phyloP scores from a whole-genome alignment of 2,329 filamentous ascomycete species.

The Bipolaris victoriae region DNA sequence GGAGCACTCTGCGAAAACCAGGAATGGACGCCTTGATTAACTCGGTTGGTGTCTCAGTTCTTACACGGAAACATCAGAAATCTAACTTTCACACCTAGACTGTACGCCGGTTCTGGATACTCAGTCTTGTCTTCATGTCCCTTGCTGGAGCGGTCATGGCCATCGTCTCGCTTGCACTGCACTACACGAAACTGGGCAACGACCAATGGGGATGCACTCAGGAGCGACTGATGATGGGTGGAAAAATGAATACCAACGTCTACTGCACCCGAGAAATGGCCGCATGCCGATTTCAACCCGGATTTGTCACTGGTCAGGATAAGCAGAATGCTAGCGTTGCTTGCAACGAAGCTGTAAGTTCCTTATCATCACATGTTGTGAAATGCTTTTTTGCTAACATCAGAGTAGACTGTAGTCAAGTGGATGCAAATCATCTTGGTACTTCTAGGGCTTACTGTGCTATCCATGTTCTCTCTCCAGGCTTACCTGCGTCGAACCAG shows the following conservation, averaged over 20 bases:
- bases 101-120: slow-evolving; percentile 37
- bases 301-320: slow-evolving; percentile 19
- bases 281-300: slow-evolving; percentile 32
- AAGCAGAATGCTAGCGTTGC: slow-evolving; percentile 22
- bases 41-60: slow-evolving; percentile 22
- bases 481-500: slow-evolving; percentile 32
- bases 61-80: not conserved
- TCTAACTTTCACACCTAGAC: slow-evolving; percentile 21
- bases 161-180: slow-evolving; percentile 31
- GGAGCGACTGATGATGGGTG: slow-evolving; percentile 26
- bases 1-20: slow-evolving; percentile 29
- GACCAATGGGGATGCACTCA: slow-evolving; percentile 35
- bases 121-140: slow-evolving; percentile 28
- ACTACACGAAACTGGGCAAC: slow-evolving; percentile 35
- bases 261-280: slow-evolving; percentile 39
- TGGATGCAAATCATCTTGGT: slow-evolving; percentile 39
- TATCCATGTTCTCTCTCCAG: slow-evolving; percentile 33
- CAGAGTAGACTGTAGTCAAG: slow-evolving; percentile 30
- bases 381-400: slow-evolving; percentile 7
- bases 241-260: slow-evolving; percentile 34
- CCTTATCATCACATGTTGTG: not conserved
- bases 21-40: slow-evolving; percentile 34
- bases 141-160: slow-evolving; percentile 24
- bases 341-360: slow-evolving; percentile 39
- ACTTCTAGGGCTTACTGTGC: slow-evolving; percentile 23